A percentile compares a stretch with the other conserved stretches of the same genome.
Conservation (phyloP, 148 eudicot genomes). For the Fallopia convolvulus region DNA sequence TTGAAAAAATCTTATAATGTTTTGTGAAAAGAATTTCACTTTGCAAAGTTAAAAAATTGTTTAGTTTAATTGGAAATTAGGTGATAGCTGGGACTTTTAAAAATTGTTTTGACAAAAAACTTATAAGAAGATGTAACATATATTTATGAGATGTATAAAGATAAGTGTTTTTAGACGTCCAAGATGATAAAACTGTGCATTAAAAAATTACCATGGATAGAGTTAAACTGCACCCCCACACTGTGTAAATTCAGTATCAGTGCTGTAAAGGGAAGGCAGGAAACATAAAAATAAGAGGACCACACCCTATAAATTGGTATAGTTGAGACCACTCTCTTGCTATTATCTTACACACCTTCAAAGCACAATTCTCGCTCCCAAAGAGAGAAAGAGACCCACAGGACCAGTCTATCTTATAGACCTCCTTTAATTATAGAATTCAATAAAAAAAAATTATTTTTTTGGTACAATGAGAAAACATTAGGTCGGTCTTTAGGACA, state of each 20-base stretch:
- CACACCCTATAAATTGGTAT: background rate
- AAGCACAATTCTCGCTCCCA: constrained; percentile 1
- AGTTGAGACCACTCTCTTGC: background rate
- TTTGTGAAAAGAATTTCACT: background rate
- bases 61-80: no score
- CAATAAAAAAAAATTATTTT: background rate
- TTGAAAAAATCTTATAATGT: background rate
- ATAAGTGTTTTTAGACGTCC: background rate
- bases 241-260: background rate
- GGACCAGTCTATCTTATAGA: constrained; percentile 10
- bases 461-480: no score
- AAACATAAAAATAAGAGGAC: background rate
- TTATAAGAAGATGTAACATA: no score
- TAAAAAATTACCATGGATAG: background rate
- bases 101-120: no score
- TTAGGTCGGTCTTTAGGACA: no score
- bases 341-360: background rate
- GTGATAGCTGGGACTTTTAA: no score
- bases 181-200: background rate
- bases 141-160: background rate
- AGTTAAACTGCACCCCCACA: background rate
- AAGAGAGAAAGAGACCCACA: constrained; percentile 5
- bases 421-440: constrained; percentile 1
- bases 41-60: no score
- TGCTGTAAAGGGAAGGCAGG: constrained; percentile 5